Conservation (phyloP, 208 protist species). For the Leishmania amazonensis region DNA sequence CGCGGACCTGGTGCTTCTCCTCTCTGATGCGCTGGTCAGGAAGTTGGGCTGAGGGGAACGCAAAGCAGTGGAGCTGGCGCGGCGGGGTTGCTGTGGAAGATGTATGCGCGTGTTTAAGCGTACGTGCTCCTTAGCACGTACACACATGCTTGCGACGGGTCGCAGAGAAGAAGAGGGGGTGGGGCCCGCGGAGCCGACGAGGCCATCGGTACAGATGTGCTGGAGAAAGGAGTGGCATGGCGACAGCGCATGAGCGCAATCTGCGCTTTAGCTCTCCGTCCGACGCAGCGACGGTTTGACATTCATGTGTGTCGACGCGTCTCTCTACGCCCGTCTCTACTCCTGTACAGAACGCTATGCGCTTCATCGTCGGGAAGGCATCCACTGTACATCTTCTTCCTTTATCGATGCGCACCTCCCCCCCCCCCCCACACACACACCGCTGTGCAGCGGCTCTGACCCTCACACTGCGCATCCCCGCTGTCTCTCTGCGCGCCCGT, state of each 20-base stretch:
- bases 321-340: not conserved
- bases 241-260: not conserved
- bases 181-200: not conserved
- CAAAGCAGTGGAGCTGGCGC: not conserved
- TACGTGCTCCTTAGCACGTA: not conserved
- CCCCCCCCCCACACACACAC: not conserved
- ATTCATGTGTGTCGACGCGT: not conserved
- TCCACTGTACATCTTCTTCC: not conserved
- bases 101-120: not conserved
- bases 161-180: too few species aligned
- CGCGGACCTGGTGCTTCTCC: slow-evolving; percentile 56
- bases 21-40: slow-evolving; percentile 57
- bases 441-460: not conserved
- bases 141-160: not conserved
- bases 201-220: not conserved
- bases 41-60: slow-evolving; percentile 26
- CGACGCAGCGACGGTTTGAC: not conserved
- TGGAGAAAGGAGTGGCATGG: not conserved
- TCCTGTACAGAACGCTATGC: not conserved
- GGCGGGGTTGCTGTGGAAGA: not conserved
- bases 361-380: not conserved
- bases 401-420: not conserved
- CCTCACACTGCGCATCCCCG: not conserved
- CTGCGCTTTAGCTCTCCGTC: not conserved
- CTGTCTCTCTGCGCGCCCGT: not conserved